Percentiles rank a stretch among this genome's conserved stretches.
Conservation (phyloP, 2,329 filamentous ascomycete species). For the Diaporthe helianthi region DNA sequence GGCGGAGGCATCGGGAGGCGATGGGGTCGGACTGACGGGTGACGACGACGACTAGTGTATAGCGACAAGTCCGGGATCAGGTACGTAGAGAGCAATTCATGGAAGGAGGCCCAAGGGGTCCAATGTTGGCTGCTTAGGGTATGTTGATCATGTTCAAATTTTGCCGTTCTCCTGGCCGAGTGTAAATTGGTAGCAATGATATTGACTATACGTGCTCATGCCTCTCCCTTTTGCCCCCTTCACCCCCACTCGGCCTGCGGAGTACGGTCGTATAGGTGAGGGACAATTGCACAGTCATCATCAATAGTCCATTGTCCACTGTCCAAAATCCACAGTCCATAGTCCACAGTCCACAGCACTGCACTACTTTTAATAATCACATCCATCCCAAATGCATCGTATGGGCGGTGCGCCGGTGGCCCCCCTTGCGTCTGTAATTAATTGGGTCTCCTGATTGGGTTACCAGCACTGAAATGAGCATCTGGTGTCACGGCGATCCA, state of each 20-base stretch:
- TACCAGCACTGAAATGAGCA: constrained; percentile 16
- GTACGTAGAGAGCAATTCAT: neutral
- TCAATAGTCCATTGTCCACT: neutral
- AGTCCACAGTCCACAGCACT: neutral
- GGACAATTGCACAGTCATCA: too few relatives aligned
- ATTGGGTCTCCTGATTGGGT: constrained; percentile 22
- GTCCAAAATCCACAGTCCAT: neutral
- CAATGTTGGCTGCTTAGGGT: neutral
- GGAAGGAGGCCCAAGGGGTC: neutral
- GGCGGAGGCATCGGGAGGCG: constrained; percentile 17
- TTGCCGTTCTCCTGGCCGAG: constrained; percentile 9
- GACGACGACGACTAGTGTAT: neutral
- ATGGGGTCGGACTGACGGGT: neutral
- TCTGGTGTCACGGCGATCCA: constrained; percentile 27
- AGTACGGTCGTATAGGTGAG: too few relatives aligned
- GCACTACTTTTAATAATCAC: too few relatives aligned
- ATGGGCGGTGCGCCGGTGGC: neutral
- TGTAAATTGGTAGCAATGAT: constrained; percentile 19
- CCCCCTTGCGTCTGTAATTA: constrained; percentile 22
- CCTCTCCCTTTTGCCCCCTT: neutral
- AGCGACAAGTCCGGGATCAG: neutral
- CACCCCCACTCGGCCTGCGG: neutral
- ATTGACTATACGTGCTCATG: constrained; percentile 8
- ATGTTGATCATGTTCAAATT: neutral
- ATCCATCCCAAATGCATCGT: neutral